Evolutionary conservation across 108 stramenopile species (phyloP), one percentile per base, ranked within the genome.

Genomic region (Pseudonitzschia delicatissima): DNA sequence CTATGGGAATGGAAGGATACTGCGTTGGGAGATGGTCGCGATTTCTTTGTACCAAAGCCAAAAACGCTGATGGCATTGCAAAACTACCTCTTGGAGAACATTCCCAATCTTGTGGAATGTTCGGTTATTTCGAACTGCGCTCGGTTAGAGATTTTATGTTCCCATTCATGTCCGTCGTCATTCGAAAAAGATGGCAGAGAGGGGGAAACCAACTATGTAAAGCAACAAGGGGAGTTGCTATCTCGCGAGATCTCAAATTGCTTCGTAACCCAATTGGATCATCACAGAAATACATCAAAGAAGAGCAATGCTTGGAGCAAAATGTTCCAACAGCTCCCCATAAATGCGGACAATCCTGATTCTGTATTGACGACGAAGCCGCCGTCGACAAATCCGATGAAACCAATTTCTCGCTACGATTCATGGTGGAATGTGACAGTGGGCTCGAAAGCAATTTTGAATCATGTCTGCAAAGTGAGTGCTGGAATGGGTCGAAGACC

Each of bases 1-100:
- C 59, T 80, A 21, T 92, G 91, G 91, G 75, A 71, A 59, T 92
- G 91, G 91, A 92, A 92, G 64, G 91, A 92, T 61, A 33, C 61
- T 2, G 79, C 66, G 15, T 69, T 92, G 40, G 91, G 91, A 8
- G 88, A 92, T 73, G 91, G 91, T 28, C 62, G 88, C 5, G 91
- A 92, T 70, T 92, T 80, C 45, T 92, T 92, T 55, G 78, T 88
- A 26, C 91, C 91, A 17, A 65, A 76, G 37, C 91, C 91, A 17
- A 86, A 79, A 51, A 84, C 87, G 25, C 35, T 92, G 37, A 61
- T 45, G 28, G 78, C 82, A 0, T 67, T 89, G 61, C 81, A 84
- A 39, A 58, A 57, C 2, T 45, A 85, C 29, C 60, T 85, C 36
- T 47, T 81, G 1, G 11, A 49, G 67, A 49, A 51, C 58, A 64